Base-by-base conservation (phyloP, 2,329 filamentous ascomycete species). In the Fusarium marasasianum region DNA sequence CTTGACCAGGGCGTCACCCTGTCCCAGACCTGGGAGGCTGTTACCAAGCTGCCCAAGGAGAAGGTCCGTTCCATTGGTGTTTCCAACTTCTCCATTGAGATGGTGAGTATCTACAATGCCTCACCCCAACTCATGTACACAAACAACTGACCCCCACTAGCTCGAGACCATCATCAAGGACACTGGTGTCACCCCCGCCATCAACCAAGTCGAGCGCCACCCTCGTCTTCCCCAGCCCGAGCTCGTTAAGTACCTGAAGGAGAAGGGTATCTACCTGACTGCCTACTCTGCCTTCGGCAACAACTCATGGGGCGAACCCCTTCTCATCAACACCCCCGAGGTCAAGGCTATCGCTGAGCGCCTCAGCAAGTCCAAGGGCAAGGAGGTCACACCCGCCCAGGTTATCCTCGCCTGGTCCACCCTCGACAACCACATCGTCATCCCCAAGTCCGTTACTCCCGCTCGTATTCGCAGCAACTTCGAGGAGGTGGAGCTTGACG, bases 361-460 rank as follows among this genome's bases (percentile, higher is more conserved):
- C 66, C 78, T 84, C 55, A 75, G 78, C 68, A 64, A 74, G 58
- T 70, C 74, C 61, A 79, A 80, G 75, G 80, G 81, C 72, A 82
- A 80, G 83, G 76, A 75, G 51, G 82, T 84, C 66, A 85, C 83
- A 18, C 79, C 82, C 22, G 84, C 84, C 50, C 84, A 86, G 76
- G 83, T 86, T 71, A 78, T 86, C 86, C 81, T 90, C 83, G 80
- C 91, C 85, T 91, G 90, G 90, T 81, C 84, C 84, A 80, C 87
- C 83, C 76, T 86, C 50, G 82, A 90, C 75, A 91, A 90, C 62
- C 91, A 91, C 82, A 89, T 86, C 76, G 92, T 94, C 75, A 94
- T 94, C 76, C 93, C 93, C 78, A 94, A 94, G 87, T 91, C 88
- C 26, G 91, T 94, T 72, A 93, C 88, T 64, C 86, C 90, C 56